Evolutionary conservation across 345 rosid genomes (phyloP).

Genomic region (Pistacia vera): DNA sequence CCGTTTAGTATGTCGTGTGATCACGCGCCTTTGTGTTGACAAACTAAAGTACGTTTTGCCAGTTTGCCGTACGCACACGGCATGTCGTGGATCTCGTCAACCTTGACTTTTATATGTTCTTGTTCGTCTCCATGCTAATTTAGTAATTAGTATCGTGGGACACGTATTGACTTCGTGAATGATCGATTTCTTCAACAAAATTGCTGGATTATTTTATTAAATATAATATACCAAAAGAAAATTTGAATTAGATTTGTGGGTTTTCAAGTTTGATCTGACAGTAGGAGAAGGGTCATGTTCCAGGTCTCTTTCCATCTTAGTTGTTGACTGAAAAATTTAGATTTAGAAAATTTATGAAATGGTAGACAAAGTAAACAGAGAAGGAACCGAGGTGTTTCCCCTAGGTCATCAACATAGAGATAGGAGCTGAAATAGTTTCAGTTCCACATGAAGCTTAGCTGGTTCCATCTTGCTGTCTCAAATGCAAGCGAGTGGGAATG

Average conservation of each 20-base stretch:
- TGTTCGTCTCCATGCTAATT: not conserved
- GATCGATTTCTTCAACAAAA: not conserved
- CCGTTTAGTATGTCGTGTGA: not conserved
- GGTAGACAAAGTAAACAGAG: conserved; percentile 25
- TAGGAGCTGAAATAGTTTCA: not conserved
- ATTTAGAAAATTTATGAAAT: not conserved
- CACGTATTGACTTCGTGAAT: not conserved
- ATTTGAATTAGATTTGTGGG: not conserved
- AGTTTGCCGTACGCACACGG: conserved; percentile 16
- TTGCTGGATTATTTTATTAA: not conserved
- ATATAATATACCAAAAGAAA: no score
- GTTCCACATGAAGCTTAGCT: conserved; percentile 29
- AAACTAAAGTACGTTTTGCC: not conserved
- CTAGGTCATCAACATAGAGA: not conserved
- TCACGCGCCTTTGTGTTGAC: not conserved
- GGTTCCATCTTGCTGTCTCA: not conserved
- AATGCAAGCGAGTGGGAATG: conserved; percentile 11
- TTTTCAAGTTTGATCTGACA: not conserved
- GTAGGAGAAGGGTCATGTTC: not conserved
- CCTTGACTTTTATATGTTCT: not conserved
- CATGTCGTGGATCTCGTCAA: conserved; percentile 16
- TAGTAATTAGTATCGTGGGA: not conserved
- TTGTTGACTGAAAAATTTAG: conserved; percentile 10
- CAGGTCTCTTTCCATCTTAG: conserved; percentile 10
- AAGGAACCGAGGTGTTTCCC: conserved; percentile 29